Conservation (phyloP, 768 basidiomycete species). For the Boletus sensibilis region DNA sequence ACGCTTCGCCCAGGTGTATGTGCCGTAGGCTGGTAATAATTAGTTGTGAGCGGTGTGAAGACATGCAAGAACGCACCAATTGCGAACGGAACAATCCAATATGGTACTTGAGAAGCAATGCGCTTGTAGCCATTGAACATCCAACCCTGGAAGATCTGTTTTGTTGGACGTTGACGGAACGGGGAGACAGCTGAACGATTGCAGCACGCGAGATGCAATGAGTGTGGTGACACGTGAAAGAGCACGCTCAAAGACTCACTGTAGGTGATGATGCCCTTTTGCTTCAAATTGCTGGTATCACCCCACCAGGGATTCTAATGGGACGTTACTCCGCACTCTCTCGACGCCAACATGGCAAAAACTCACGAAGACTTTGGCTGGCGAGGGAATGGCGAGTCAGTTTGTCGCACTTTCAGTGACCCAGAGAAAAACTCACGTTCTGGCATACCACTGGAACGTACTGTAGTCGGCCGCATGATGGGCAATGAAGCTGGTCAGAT, state of each 20-base stretch:
- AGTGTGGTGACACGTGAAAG: background rate
- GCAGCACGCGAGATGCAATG: background rate
- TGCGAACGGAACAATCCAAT: slow-evolving; percentile 76
- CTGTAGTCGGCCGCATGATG: slow-evolving; percentile 52
- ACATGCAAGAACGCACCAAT: slow-evolving; percentile 53
- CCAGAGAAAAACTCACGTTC: slow-evolving; percentile 54
- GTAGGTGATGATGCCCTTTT: slow-evolving; percentile 78
- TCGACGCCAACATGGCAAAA: background rate
- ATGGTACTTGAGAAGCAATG: slow-evolving; percentile 67
- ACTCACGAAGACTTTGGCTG: slow-evolving; percentile 84
- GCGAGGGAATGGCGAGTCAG: slow-evolving; percentile 6
- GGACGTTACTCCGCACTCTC: slow-evolving; percentile 1
- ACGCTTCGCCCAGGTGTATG: slow-evolving; percentile 77
- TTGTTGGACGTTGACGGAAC: slow-evolving; percentile 70
- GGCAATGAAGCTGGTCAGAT: background rate
- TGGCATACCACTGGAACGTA: slow-evolving; percentile 74
- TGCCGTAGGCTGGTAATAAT: slow-evolving; percentile 58
- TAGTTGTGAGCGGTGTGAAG: background rate
- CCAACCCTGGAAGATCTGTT: slow-evolving; percentile 69
- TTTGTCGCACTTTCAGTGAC: background rate
- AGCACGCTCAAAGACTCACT: slow-evolving; percentile 49
- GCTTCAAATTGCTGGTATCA: slow-evolving; percentile 62
- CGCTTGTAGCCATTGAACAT: slow-evolving; percentile 86
- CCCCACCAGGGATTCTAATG: slow-evolving; percentile 90
- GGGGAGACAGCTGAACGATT: slow-evolving; percentile 69